Percentiles rank a stretch among this genome's conserved stretches.
Evolutionary conservation across 805 yeast species (phyloP).

Genomic region (Candida nitratophila): DNA sequence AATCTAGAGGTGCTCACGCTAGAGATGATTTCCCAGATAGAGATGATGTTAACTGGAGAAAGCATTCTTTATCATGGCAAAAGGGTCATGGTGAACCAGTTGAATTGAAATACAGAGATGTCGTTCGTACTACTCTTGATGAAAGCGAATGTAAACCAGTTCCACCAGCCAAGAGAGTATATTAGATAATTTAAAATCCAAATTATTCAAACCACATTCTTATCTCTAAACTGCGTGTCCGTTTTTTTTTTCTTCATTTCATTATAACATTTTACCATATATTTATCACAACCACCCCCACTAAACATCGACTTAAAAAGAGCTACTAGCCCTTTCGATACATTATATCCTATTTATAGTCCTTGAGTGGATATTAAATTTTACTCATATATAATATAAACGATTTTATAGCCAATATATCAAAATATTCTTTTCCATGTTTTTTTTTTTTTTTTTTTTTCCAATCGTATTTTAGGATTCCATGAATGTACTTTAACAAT

Average conservation of each 20-base stretch:
- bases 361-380: background rate
- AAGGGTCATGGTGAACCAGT: conserved; percentile 60
- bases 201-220: background rate
- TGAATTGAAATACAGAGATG: conserved; percentile 76
- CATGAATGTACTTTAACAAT: too few relatives aligned
- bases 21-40: conserved; percentile 96
- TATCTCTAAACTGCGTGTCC: too few relatives aligned
- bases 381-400: background rate
- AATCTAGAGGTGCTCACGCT: conserved; percentile 99
- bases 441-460: too few relatives aligned
- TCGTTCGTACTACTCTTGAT: conserved; percentile 78
- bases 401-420: background rate
- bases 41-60: conserved; percentile 97
- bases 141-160: conserved; percentile 90
- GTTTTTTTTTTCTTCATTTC: too few relatives aligned
- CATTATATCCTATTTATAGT: background rate
- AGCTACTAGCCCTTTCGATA: too few relatives aligned
- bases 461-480: too few relatives aligned
- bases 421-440: background rate
- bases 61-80: conserved; percentile 95
- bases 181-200: conserved; percentile 1
- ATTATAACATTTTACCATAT: too few relatives aligned
- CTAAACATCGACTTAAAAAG: too few relatives aligned
- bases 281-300: background rate
- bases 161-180: conserved; percentile 85